phyloP scores from a whole-genome alignment of 75 land plant genomes.

The Gnetum montanum region DNA sequence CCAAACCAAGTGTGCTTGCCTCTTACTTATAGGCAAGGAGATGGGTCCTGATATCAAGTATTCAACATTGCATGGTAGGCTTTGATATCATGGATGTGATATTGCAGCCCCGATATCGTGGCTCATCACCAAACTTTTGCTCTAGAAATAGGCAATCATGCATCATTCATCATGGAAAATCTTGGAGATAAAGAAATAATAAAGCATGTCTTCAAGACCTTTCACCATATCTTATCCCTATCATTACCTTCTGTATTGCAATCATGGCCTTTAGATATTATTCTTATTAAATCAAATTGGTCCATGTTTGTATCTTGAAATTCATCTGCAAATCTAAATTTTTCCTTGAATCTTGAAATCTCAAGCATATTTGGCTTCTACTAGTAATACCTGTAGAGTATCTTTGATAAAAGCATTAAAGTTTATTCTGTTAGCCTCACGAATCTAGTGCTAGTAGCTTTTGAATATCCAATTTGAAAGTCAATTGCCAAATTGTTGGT shows the following conservation, averaged over 20 bases:
- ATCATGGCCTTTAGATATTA: constrained; percentile 8
- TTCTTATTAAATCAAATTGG: constrained; percentile 17
- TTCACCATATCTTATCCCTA: too few relatives aligned
- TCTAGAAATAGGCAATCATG: too few relatives aligned
- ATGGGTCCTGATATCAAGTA: too few relatives aligned
- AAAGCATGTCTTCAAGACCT: too few relatives aligned
- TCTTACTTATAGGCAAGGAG: too few relatives aligned
- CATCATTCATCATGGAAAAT: too few relatives aligned
- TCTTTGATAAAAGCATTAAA: constrained; percentile 13
- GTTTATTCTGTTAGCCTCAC: constrained; percentile 14
- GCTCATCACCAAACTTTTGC: too few relatives aligned
- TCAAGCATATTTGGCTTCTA: constrained; percentile 7
- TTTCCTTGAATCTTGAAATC: constrained; percentile 5
- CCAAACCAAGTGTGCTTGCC: too few relatives aligned
- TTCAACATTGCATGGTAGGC: too few relatives aligned
- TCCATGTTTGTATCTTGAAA: constrained; percentile 24
- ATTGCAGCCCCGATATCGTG: too few relatives aligned
- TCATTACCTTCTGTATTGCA: constrained; percentile 17
- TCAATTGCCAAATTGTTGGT: neutral
- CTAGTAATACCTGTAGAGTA: constrained; percentile 5
- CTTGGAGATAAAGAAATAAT: too few relatives aligned
- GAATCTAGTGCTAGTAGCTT: constrained; percentile 2
- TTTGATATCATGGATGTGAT: too few relatives aligned
- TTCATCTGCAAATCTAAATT: constrained; percentile 21
- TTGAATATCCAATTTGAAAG: constrained; percentile 10